A percentile compares a stretch with the other conserved stretches of the same genome.
Conservation (phyloP, 495 filamentous ascomycete genomes). For the Choiromyces venosus region DNA sequence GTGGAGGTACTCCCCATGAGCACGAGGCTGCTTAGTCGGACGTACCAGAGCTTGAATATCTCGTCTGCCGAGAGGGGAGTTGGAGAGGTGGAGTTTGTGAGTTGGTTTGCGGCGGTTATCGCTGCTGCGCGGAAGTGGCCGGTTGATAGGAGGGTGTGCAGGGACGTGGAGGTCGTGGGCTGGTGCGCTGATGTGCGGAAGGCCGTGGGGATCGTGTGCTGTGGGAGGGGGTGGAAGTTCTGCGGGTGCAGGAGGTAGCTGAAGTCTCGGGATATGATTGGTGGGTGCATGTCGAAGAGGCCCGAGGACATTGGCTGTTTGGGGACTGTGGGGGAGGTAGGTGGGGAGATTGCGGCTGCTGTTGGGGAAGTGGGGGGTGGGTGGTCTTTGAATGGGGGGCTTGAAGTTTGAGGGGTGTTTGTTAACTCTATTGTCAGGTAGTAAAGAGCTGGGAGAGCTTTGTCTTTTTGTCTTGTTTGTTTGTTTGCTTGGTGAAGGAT, state of each 20-base stretch:
- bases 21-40: slow-evolving; percentile 73
- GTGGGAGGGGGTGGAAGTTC: slow-evolving; percentile 72
- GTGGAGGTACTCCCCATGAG: slow-evolving; percentile 60
- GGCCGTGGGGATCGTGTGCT: slow-evolving; percentile 59
- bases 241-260: slow-evolving; percentile 70
- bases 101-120: slow-evolving; percentile 62
- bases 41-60: slow-evolving; percentile 75
- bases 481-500: slow-evolving; percentile 1
- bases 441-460: slow-evolving; percentile 13
- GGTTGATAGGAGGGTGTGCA: slow-evolving; percentile 52
- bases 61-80: slow-evolving; percentile 53
- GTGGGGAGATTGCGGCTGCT: slow-evolving; percentile 27
- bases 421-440: slow-evolving; percentile 8
- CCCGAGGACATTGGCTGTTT: slow-evolving; percentile 29
- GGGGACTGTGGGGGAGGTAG: slow-evolving; percentile 14
- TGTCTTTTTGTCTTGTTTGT: slow-evolving; percentile 11
- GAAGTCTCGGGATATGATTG: slow-evolving; percentile 60
- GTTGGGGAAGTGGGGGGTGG: slow-evolving; percentile 34
- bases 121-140: slow-evolving; percentile 70
- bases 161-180: slow-evolving; percentile 47
- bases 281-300: slow-evolving; percentile 23
- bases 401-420: slow-evolving; percentile 28
- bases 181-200: slow-evolving; percentile 52
- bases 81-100: slow-evolving; percentile 47
- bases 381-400: slow-evolving; percentile 5